These are phyloP conservation scores for Aspergillus pseudonomiae DNA, from an alignment of 2,329 filamentous ascomycete genomes.

Conservation along the genomic window DNA sequence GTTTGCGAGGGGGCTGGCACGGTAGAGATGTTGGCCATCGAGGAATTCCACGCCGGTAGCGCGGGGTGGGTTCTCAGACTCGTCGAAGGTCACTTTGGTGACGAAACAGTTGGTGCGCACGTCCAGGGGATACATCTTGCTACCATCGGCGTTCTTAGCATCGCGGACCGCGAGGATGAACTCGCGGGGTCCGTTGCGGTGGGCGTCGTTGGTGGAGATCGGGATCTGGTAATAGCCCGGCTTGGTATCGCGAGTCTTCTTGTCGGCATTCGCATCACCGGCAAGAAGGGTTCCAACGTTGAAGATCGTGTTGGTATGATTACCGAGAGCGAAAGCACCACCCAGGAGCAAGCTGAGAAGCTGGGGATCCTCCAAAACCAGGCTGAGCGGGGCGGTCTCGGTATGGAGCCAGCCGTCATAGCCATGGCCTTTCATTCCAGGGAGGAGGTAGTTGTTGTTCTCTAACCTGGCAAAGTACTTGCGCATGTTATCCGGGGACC, in stretches of 20 bases:
- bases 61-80: conserved; percentile 38
- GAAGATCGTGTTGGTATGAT: conserved; percentile 43
- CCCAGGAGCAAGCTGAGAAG: conserved; percentile 57
- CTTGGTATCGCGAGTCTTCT: conserved; percentile 48
- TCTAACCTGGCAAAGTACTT: conserved; percentile 59
- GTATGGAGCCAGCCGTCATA: conserved; percentile 31
- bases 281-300: conserved; percentile 52
- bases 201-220: conserved; percentile 43
- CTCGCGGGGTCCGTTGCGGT: conserved; percentile 43
- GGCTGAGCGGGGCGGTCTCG: conserved; percentile 43
- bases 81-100: conserved; percentile 52
- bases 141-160: conserved; percentile 27
- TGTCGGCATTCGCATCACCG: conserved; percentile 57
- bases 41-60: conserved; percentile 56
- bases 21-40: conserved; percentile 51
- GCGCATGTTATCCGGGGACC: conserved; percentile 62
- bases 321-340: conserved; percentile 57
- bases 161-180: conserved; percentile 38
- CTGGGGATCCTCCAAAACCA: conserved; percentile 57
- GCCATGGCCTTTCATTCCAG: conserved; percentile 48
- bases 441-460: conserved; percentile 54
- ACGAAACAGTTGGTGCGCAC: conserved; percentile 54
- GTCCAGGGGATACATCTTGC: conserved; percentile 57
- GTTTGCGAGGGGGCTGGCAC: conserved; percentile 43
- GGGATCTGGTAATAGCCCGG: conserved; percentile 63